These are phyloP conservation scores for Scedosporium dehoogii DNA, from an alignment of 2,329 filamentous ascomycete species.

Conservation along the genomic window DNA sequence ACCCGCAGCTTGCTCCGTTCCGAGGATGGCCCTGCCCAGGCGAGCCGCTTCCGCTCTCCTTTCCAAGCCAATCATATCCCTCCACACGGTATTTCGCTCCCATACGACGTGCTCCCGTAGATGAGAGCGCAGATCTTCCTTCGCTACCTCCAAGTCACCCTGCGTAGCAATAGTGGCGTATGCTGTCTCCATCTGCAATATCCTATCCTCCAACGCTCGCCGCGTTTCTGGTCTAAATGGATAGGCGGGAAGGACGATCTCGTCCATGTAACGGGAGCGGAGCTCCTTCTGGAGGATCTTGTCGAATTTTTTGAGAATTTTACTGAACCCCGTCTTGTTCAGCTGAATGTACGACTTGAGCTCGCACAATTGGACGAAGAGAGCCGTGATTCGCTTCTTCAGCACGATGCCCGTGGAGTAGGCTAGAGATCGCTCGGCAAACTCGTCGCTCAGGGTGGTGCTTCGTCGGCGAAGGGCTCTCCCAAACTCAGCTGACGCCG, in stretches of 20 bases:
- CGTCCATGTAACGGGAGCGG: slow-evolving; percentile 65
- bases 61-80: slow-evolving; percentile 98
- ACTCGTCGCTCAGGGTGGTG: slow-evolving; percentile 66
- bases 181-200: slow-evolving; percentile 63
- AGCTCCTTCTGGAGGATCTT: slow-evolving; percentile 83
- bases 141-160: slow-evolving; percentile 67
- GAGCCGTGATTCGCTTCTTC: slow-evolving; percentile 79
- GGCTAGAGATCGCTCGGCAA: slow-evolving; percentile 61
- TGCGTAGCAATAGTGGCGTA: slow-evolving; percentile 78
- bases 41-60: slow-evolving; percentile 89
- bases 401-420: slow-evolving; percentile 67
- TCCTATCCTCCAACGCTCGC: slow-evolving; percentile 58
- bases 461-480: slow-evolving; percentile 44
- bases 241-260: slow-evolving; percentile 66
- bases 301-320: slow-evolving; percentile 97
- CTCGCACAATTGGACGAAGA: slow-evolving; percentile 90
- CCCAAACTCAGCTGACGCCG: slow-evolving; percentile 49
- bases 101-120: slow-evolving; percentile 94
- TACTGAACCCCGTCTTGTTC: slow-evolving; percentile 92
- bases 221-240: slow-evolving; percentile 71
- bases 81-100: slow-evolving; percentile 98
- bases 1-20: slow-evolving; percentile 58
- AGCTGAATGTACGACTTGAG: slow-evolving; percentile 93
- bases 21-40: slow-evolving; percentile 75
- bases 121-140: slow-evolving; percentile 79